Base-by-base conservation (phyloP, 306 rosid species). In the Acacia acuminata region DNA sequence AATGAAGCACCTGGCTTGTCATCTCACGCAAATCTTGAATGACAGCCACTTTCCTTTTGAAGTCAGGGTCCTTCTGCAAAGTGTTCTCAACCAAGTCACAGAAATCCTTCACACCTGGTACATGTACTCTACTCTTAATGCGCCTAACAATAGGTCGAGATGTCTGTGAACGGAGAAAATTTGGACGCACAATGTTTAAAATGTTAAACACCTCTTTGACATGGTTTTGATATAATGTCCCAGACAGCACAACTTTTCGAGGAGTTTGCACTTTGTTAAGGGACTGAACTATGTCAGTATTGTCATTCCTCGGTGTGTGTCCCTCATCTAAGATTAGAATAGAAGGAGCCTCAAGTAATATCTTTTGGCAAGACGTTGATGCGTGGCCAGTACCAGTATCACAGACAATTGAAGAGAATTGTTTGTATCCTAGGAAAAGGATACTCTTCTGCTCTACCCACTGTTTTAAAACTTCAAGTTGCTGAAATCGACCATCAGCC, bases 251-350 rank as follows among this genome's bases (percentile, higher is more conserved):
- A 32, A 94, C 97, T 79, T 94, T 96, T 38, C 97, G 87, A 9
- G 96, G 94, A 8, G 99, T 96, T 69, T 85, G 89, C 12, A 96
- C 90, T 72, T 92, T 91, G 7, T 92, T 89, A 76, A 96, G 96
- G 68, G 98, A 83, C 48, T 92, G 97, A 72, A 94, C 86, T 71
- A 91, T 91, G 71, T 96, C 96, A 19, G 99, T 94, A 81, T 90
- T 84, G 70, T 96, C 99, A 76, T 93, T 96, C 84, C 98, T 88
- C 10, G 99, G 97, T 44, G 89, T 96, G 81, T 96, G 99, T n/a
- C 99, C 99, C 88, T 96, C 99, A 14, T 96, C 99, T 61, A 96
- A 84, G 53, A 96, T 90, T 20, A 96, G 96, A 88, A 96, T 88
- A 0, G 97, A 82, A 25, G 99, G 98, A 58, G 78, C 89, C 84